phyloP scores from a whole-genome alignment of 768 basidiomycete species.

The Boletus subcaerulescens region DNA sequence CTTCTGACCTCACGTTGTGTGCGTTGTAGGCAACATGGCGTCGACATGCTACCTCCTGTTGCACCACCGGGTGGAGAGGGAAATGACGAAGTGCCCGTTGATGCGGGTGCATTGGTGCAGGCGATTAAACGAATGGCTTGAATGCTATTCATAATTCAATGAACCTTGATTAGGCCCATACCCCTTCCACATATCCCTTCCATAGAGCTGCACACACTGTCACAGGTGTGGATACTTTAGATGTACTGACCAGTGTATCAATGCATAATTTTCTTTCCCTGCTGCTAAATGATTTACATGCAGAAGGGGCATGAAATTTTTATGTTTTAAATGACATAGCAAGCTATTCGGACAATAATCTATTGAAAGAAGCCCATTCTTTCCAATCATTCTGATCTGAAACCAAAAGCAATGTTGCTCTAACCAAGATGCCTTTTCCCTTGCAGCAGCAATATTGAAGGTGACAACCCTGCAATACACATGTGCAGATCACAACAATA shows the following conservation, averaged over 20 bases:
- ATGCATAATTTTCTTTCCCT: not conserved
- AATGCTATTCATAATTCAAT: not conserved
- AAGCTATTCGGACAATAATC: too few species aligned
- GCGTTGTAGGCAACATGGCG: not conserved
- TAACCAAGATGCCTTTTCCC: too few species aligned
- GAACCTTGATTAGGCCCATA: not conserved
- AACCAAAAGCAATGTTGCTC: too few species aligned
- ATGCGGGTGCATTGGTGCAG: not conserved
- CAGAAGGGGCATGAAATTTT: too few species aligned
- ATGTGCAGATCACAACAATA: too few species aligned
- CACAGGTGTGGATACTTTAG: not conserved
- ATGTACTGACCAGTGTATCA: not conserved
- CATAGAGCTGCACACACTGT: not conserved
- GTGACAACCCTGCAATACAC: too few species aligned
- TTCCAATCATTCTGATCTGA: too few species aligned
- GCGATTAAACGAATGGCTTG: not conserved
- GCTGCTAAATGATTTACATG: not conserved
- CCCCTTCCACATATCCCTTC: not conserved
- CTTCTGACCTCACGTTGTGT: not conserved
- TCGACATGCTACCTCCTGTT: not conserved
- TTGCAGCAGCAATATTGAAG: too few species aligned
- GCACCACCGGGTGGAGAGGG: not conserved
- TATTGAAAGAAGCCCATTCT: too few species aligned
- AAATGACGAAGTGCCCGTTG: not conserved
- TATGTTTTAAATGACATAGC: too few species aligned